Base-by-base conservation (phyloP, 306 rosid genomes). In the Trifolium dubium region DNA sequence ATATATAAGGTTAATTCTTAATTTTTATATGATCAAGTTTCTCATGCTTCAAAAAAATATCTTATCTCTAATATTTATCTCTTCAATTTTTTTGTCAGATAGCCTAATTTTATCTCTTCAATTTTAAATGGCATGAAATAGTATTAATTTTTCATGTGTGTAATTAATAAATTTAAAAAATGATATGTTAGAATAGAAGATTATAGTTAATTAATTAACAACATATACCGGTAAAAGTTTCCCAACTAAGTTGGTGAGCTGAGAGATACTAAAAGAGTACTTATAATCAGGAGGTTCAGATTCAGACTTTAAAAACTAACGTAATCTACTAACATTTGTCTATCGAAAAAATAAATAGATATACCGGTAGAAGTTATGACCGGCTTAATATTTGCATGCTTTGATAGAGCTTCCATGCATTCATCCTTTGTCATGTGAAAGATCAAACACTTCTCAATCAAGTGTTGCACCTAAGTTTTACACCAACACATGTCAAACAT, bases 351-450 rank as follows among this genome's bases (percentile, higher is more conserved):
- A 8, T 8, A 51, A 5, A 41, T 76, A 56, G 44, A 30, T 18
- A 69, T 69, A 94, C 99, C 96, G 0, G 99, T 94, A 53, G 97
- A 87, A 30, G 99, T 94, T 86, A 94, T 88, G 77, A 94, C 88
- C 4, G 96, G 95, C 15, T 68, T 80, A 74, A 94, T 89, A 44
- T 89, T 80, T 77, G 97, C 99, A 72, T 94, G 93, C 78, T 90
- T 94, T 29, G 92, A 85, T 32, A 94, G 97, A 65, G 96, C 96
- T 76, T 92, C 99, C 89, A 87, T 86, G 90, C 99, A 94, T 74
- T 92, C 93, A 37, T 94, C 96, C 84, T 87, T 89, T 17, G 86
- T 85, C 99, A 94, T 88, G 63, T 80, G 85, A 82, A 88, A 92
- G 80, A 84, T 89, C 86, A 94, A 71, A 75, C 99, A 94, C 90